These are phyloP conservation scores for Carex cristatella DNA, from an alignment of 176 grass and related monocot species.

Conservation along the genomic window DNA sequence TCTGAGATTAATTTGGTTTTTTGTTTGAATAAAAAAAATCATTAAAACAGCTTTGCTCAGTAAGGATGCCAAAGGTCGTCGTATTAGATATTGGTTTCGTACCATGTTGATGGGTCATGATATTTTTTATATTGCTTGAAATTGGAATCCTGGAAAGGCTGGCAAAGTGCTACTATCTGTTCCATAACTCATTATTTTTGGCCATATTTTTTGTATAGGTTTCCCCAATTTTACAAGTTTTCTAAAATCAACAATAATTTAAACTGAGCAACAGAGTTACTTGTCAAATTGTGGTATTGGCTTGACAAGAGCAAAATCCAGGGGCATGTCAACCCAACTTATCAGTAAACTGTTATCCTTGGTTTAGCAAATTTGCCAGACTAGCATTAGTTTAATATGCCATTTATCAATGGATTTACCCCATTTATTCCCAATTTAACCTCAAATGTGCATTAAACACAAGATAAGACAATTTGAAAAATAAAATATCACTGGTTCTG, in stretches of 20 bases:
- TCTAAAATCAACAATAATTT: not conserved
- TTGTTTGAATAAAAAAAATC: conserved; percentile 4
- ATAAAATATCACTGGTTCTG: not conserved
- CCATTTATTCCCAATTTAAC: not conserved
- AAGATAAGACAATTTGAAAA: not conserved
- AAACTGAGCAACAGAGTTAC: not conserved
- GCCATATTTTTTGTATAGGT: not conserved
- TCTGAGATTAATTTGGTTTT: conserved; percentile 29
- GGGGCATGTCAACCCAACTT: not conserved
- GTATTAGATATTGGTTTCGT: not conserved
- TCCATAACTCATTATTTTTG: not conserved
- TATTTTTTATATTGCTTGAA: not conserved
- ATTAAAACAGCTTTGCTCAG: not conserved
- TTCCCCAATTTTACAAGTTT: not conserved
- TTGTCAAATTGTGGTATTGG: not conserved
- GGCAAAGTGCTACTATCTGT: not conserved
- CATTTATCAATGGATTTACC: not conserved
- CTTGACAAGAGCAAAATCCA: not conserved
- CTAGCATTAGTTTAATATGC: not conserved
- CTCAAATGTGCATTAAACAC: not conserved
- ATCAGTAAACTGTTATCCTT: not conserved
- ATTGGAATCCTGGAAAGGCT: not conserved
- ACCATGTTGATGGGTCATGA: not conserved
- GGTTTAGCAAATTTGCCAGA: not conserved
- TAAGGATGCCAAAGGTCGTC: not conserved